Evolutionary conservation across 306 rosid species (phyloP).

Genomic region (Prunus persica): DNA sequence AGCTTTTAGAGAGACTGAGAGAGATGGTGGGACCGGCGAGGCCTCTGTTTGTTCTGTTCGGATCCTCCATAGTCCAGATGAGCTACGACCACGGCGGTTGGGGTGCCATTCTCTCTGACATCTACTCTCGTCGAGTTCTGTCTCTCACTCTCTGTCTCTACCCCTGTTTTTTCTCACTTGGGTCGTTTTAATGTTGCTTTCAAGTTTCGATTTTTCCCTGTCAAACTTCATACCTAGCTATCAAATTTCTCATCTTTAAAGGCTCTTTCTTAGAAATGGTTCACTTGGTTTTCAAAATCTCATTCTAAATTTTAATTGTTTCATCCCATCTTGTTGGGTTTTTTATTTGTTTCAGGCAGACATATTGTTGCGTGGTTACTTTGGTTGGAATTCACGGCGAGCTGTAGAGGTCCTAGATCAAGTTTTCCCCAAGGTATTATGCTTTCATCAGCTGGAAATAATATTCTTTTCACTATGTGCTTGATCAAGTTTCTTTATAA

Average conservation of each 20-base stretch:
- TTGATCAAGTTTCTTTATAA: neutral
- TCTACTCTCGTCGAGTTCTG: constrained; percentile 78
- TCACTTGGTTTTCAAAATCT: neutral
- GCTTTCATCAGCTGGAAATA: neutral
- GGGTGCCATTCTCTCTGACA: constrained; percentile 79
- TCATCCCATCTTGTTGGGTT: constrained; percentile 2
- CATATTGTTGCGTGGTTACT: constrained; percentile 74
- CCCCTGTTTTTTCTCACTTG: neutral
- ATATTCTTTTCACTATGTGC: neutral
- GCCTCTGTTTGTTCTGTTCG: constrained; percentile 82
- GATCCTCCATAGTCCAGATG: constrained; percentile 90
- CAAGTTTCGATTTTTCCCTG: neutral
- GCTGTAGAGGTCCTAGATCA: constrained; percentile 69
- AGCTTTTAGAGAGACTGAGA: neutral
- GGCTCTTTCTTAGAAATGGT: neutral
- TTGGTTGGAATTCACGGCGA: constrained; percentile 88
- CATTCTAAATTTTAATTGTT: neutral
- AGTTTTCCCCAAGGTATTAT: constrained; percentile 80
- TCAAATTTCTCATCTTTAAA: neutral
- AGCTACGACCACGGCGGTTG: constrained; percentile 82
- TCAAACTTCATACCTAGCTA: neutral
- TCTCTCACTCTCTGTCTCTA: neutral
- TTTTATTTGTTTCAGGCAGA: constrained; percentile 63
- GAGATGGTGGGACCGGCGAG: constrained; percentile 77
- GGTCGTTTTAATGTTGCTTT: neutral